Base-by-base conservation (phyloP, 495 filamentous ascomycete genomes). In the Copromyces sp. region DNA sequence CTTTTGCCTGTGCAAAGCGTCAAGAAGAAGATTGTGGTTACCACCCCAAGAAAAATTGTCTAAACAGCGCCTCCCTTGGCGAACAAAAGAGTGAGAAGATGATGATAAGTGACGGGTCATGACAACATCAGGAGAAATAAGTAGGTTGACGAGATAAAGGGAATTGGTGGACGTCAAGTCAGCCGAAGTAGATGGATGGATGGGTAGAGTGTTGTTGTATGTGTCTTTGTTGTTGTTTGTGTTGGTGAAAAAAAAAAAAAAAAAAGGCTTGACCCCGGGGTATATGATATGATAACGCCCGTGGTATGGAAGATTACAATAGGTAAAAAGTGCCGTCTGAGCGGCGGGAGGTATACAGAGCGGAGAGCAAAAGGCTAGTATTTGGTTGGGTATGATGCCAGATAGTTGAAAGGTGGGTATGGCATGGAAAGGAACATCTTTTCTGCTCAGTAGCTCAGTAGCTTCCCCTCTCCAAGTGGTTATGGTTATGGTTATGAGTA, bases 51-150 rank as follows among this genome's bases (percentile, higher is more conserved):
- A 59, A 29, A 6, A 14, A 59, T 53, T 29, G 47, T 59, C 47
- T 59, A 35, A 65, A 65, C 14, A 17, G 14, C 29, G 11, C 53
- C 53, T 61, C 29, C 24, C 53, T 35, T 35, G 14, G 29, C 16
- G 16, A 17, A 17, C 5, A n/a, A 12, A 44, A 44, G 16, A 61
- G 3, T 16, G 24, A 61, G 4, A 4, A 16, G 14, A 65, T 14
- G 11, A 4, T 35, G 14, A 65, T 14, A 17, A 65, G 14, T 65
- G 14, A 2, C 17, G 17, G 20, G 70, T 68, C 70, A 72, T 72
- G 44, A 72, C 70, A 68, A 68, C 47, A 72, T 71, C 47, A 71
- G 44, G 9, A 59, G 39, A 65, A 71, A 65, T 39, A 69, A 72
- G 41, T 6, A 3, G 7, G 35, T 68, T 3, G 40, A 12, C 16